These are phyloP conservation scores for Eimeria tenella DNA, from an alignment of 169 alveolate genomes.

Conservation along the genomic window DNA sequence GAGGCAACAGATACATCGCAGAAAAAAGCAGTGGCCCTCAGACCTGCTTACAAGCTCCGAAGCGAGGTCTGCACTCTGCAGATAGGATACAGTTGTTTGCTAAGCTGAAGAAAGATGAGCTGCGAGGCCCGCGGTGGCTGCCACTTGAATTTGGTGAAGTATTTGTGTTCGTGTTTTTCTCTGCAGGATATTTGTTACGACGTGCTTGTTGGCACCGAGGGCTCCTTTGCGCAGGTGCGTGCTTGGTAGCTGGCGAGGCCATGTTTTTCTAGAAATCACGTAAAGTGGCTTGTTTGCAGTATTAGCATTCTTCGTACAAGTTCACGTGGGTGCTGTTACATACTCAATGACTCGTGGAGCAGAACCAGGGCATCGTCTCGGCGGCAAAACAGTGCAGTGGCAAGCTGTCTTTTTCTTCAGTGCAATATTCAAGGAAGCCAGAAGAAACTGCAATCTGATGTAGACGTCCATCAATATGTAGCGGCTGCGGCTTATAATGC, in stretches of 20 bases:
- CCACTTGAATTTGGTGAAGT: no score
- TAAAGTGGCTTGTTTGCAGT: not conserved
- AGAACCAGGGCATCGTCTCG: no score
- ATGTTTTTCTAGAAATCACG: no score
- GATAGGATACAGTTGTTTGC: not conserved
- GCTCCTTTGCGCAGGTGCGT: slow-evolving; percentile 75
- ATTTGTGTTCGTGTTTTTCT: not conserved
- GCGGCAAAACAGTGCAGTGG: no score
- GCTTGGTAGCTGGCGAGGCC: not conserved
- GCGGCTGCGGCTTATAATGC: no score
- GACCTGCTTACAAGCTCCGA: not conserved
- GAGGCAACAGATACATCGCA: not conserved
- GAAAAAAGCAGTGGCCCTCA: not conserved
- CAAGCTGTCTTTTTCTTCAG: no score
- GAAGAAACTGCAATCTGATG: no score
- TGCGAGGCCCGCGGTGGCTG: no score
- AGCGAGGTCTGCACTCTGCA: slow-evolving; percentile 2
- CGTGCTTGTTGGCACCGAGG: slow-evolving; percentile 75
- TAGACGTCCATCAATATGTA: no score
- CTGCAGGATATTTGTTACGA: slow-evolving; percentile 63
- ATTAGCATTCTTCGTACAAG: not conserved
- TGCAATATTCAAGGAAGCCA: no score
- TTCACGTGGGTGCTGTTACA: not conserved
- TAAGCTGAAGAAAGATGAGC: no score
- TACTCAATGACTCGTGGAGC: no score